phyloP scores from a whole-genome alignment of 225 moss, liverwort and hornwort species.

The Takakia lepidozioides region DNA sequence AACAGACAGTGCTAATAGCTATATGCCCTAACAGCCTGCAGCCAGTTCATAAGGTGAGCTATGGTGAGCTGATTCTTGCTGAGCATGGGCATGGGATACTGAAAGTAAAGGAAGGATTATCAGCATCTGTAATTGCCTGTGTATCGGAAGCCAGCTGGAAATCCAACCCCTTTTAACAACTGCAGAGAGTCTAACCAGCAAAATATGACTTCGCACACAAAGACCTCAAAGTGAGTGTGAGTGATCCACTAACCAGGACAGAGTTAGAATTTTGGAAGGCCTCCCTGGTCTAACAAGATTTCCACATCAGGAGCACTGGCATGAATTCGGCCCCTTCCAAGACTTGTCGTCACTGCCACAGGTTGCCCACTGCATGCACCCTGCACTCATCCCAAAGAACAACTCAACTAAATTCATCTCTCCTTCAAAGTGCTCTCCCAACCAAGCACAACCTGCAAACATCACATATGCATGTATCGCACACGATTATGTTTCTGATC shows the following conservation, averaged over 20 bases:
- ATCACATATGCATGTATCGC: not conserved
- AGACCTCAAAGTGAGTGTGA: not conserved
- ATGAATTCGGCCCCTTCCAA: conserved; percentile 17
- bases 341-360: conserved; percentile 12
- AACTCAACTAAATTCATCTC: no score
- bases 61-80: not conserved
- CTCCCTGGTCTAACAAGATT: conserved; percentile 22
- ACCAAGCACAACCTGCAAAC: not conserved
- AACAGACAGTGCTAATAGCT: not conserved
- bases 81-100: not conserved
- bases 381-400: conserved; percentile 12
- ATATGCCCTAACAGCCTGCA: not conserved
- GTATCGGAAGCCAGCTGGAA: conserved; percentile 1
- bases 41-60: not conserved
- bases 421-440: no score
- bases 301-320: conserved; percentile 19
- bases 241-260: conserved; percentile 25
- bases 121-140: not conserved
- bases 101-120: not conserved
- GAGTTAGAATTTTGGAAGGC: conserved; percentile 30
- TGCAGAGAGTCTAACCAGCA: not conserved
- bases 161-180: not conserved
- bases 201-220: conserved; percentile 1
- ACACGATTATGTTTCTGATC: no score
- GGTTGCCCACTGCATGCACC: conserved; percentile 39